Base-by-base conservation (phyloP, 2,329 filamentous ascomycete species). In the Endocalyx cinctus region DNA sequence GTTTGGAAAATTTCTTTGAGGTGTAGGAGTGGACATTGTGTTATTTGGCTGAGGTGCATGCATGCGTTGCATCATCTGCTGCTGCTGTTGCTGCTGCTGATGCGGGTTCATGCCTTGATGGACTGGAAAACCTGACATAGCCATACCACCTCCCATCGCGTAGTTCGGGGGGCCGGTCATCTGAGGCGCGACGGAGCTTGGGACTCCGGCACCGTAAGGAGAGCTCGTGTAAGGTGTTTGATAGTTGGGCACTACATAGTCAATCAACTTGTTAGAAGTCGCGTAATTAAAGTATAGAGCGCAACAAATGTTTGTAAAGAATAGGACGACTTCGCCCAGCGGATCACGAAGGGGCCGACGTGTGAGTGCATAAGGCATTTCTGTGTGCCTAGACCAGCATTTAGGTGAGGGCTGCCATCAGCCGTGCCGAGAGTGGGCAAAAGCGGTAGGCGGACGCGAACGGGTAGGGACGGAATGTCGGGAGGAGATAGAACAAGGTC, bases 141-240 rank as follows among this genome's bases (percentile, higher is more conserved):
- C 62, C 50, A 66, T 54, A 39, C 66, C 59, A 39, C 57, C 57
- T 22, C 59, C 57, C 66, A 79, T 78, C 64, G 77, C 73, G 48
- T 77, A 80, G 53, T 70, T 75, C 31, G 60, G 60, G 31, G 64
- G 60, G 39, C 64, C 55, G 39, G 67, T 67, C 45, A 61, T 63
- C 45, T 74, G 74, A 7, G 67, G 67, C 27, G 61, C 63, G 43
- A 66, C 64, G 23, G 71, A 62, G 30, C 65, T 62, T 14, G 70
- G 64, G 50, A 74, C 60, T 45, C 69, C 65, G 47, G 69, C 59
- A 40, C 71, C 73, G 50, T 79, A 81, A 5, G 75, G 70, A 22
- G 72, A 69, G 48, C 63, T 67, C 16, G 72, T 69, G 45, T 75
- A 81, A 33, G 77, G 74, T 25, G 74, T 63, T 43, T 77, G 77